Base-by-base conservation (phyloP, 176 grass and related monocot genomes). In the Aechmea fasciata region DNA sequence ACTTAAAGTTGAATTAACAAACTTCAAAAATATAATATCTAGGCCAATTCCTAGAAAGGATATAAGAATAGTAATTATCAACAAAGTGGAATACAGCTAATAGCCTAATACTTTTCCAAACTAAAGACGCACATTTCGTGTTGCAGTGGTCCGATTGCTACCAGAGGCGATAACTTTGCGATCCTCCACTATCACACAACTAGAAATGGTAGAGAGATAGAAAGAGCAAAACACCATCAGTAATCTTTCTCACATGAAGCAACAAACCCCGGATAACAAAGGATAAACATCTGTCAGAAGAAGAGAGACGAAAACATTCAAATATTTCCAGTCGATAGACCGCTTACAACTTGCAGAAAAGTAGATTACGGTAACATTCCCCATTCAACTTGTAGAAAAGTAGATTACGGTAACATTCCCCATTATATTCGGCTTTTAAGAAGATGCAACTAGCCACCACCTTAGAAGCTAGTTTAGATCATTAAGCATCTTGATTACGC, bases 101-200 rank as follows among this genome's bases (percentile, higher is more conserved):
- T 23, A 23, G 22, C 22, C 22, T 23, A 23, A 61, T 22, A 61
- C 15, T 61, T 61, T 61, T 61, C 20, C 17, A 61, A 7, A 7
- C 20, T 59, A 59, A 57, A 57, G 19, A 19, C 74, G 71, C 83
- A 96, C 89, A 79, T 97, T 93, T 67, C 89, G 67, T 47, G 86
- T 85, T 65, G 79, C 84, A 72, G 85, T 90, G 13, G 94, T 99
- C 69, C 13, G 84, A 52, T 99, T 93, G 82, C 75, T 75, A 48
- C 94, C 89, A 25, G 87, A 90, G 24, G 89, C 76, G 19, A 93
- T 90, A 63, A 84, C 84, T 82, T 93, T 77, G 25, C 74, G 81
- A 70, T 93, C 72, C 69, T 99, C 82, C 74, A 99, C 86, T 68
- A 99, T 77, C 52, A 99, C 87, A 77, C 94, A 90, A 18, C 94